Percentiles rank a stretch among this genome's conserved stretches.
These are phyloP conservation scores for Boletales sp. DNA, from an alignment of 768 basidiomycete species.

Conservation along the genomic window DNA sequence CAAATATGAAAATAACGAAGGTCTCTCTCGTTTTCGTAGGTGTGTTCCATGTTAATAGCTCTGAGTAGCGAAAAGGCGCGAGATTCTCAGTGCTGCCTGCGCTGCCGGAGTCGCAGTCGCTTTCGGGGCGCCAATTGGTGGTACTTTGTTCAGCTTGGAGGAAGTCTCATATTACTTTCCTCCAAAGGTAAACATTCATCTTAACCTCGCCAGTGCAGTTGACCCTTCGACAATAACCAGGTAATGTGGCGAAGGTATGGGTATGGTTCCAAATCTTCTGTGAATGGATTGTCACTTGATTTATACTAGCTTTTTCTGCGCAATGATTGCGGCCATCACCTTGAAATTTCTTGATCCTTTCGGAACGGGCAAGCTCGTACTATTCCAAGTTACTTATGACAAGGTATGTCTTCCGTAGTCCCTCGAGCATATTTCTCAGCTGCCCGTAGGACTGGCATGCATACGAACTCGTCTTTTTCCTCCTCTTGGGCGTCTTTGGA, in stretches of 20 bases:
- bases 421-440: constrained; percentile 1
- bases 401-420: constrained; percentile 42
- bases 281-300: neutral
- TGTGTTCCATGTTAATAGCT: neutral
- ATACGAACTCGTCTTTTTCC: constrained; percentile 81
- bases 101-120: constrained; percentile 98
- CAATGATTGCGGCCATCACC: constrained; percentile 95
- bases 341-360: constrained; percentile 92
- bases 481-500: constrained; percentile 86
- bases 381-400: constrained; percentile 89
- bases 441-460: constrained; percentile 84
- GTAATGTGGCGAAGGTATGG: constrained; percentile 91
- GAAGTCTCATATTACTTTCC: constrained; percentile 98
- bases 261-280: neutral
- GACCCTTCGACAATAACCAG: constrained; percentile 28
- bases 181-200: constrained; percentile 57
- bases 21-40: constrained; percentile 33
- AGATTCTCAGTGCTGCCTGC: constrained; percentile 92
- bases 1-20: constrained; percentile 97
- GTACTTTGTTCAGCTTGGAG: constrained; percentile 88
- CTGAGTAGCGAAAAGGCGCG: constrained; percentile 77
- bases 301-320: constrained; percentile 88
- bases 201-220: neutral
- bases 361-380: constrained; percentile 88
- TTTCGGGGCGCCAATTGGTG: constrained; percentile 95